Evolutionary conservation across 1,284 basidiomycete species (phyloP).

Genomic region (Cutaneotrichosporon spelunceum): DNA sequence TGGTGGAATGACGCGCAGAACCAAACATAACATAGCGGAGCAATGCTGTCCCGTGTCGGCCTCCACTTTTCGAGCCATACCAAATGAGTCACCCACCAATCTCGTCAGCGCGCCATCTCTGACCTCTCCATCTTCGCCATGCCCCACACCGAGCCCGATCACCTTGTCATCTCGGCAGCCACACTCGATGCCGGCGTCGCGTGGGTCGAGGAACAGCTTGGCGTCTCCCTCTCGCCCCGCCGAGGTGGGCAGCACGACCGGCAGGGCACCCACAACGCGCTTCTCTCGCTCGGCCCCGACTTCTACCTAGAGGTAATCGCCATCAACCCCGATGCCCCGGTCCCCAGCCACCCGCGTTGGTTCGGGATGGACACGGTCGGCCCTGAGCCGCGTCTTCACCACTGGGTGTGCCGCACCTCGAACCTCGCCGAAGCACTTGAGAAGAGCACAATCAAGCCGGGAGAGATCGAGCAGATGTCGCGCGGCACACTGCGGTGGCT

Average conservation of each 20-base stretch:
- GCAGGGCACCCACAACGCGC: constrained; percentile 17
- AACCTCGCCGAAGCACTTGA: constrained; percentile 8
- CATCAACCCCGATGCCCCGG: constrained; percentile 6
- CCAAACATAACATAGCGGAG: too few species aligned
- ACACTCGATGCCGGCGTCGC: constrained; percentile 12
- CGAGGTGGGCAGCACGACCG: constrained; percentile 12
- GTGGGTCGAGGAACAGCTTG: constrained; percentile 9
- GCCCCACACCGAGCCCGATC: constrained; percentile 11
- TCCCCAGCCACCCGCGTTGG: constrained; percentile 6
- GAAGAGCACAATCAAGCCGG: constrained; percentile 6
- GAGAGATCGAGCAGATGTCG: constrained; percentile 6
- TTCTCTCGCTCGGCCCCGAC: constrained; percentile 14
- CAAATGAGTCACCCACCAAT: too few species aligned
- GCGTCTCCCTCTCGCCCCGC: constrained; percentile 11
- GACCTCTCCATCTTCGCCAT: constrained; percentile 2
- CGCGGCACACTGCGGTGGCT: constrained; percentile 14
- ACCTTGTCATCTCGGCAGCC: constrained; percentile 13
- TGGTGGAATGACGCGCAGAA: too few species aligned
- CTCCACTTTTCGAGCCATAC: neutral
- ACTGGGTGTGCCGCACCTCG: constrained; percentile 9
- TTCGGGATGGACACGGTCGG: constrained; percentile 7
- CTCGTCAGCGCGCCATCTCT: neutral
- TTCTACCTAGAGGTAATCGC: constrained; percentile 17
- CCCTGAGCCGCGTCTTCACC: constrained; percentile 3
- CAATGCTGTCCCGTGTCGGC: neutral